Evolutionary conservation across 371 early-diverging fungal genomes (phyloP).

Genomic region (Mortierella polycephala): DNA sequence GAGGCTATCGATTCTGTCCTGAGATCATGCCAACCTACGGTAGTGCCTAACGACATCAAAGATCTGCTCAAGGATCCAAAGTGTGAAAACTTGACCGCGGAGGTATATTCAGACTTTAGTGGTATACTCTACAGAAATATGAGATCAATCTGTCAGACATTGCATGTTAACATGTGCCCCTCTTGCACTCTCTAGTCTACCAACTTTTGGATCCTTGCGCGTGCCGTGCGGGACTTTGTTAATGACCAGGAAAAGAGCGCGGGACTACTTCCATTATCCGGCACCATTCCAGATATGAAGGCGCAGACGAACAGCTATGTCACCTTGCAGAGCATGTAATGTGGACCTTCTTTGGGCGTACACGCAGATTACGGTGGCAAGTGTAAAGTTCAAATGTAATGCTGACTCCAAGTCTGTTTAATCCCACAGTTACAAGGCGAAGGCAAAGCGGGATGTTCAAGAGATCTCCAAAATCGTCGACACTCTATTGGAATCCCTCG

Average conservation of each 20-base stretch:
- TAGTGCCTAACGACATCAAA: slow-evolving; percentile 64
- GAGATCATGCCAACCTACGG: slow-evolving; percentile 55
- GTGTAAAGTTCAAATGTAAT: background rate
- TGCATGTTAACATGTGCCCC: background rate
- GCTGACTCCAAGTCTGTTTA: slow-evolving; percentile 1
- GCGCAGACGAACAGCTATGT: slow-evolving; percentile 90
- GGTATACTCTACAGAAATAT: background rate
- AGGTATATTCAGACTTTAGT: slow-evolving; percentile 54
- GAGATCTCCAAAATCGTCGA: slow-evolving; percentile 66
- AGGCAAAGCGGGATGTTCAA: slow-evolving; percentile 78
- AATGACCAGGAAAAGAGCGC: slow-evolving; percentile 69
- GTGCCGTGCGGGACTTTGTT: slow-evolving; percentile 84
- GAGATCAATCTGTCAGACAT: background rate
- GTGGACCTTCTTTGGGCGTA: background rate
- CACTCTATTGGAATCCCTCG: slow-evolving; percentile 60
- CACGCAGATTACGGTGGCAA: too few species aligned
- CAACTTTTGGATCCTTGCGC: slow-evolving; percentile 87
- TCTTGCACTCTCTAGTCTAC: slow-evolving; percentile 61
- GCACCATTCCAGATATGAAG: slow-evolving; percentile 96
- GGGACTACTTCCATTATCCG: slow-evolving; percentile 85
- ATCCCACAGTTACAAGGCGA: slow-evolving; percentile 74
- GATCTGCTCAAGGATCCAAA: slow-evolving; percentile 64
- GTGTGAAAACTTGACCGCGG: slow-evolving; percentile 59
- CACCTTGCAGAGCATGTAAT: slow-evolving; percentile 82
- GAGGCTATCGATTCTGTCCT: slow-evolving; percentile 79